phyloP scores from a whole-genome alignment of 352 stramenopile species.

The Thraustotheca clavata region DNA sequence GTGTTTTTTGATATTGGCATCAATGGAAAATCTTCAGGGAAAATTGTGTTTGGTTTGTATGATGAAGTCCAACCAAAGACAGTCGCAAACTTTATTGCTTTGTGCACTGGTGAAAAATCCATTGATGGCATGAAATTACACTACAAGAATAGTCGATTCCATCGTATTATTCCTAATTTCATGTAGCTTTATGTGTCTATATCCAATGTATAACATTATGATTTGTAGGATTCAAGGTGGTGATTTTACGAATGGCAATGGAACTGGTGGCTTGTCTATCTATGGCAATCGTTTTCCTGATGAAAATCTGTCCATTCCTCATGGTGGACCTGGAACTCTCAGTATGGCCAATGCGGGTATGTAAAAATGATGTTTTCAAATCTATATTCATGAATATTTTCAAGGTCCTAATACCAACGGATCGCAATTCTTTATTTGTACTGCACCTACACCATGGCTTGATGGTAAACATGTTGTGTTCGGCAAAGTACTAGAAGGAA shows the following conservation, averaged over 20 bases:
- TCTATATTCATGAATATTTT: neutral
- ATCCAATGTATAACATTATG: slow-evolving; percentile 18
- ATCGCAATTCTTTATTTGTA: slow-evolving; percentile 96
- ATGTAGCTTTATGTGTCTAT: slow-evolving; percentile 39
- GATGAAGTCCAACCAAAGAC: slow-evolving; percentile 70
- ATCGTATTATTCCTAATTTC: slow-evolving; percentile 95
- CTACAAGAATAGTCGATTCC: slow-evolving; percentile 92
- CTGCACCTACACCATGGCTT: slow-evolving; percentile 91
- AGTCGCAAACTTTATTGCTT: slow-evolving; percentile 64
- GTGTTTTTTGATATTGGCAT: slow-evolving; percentile 97
- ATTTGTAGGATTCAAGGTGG: slow-evolving; percentile 82
- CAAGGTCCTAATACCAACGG: slow-evolving; percentile 84
- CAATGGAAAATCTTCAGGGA: slow-evolving; percentile 82
- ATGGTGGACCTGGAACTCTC: slow-evolving; percentile 61
- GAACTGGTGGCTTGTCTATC: slow-evolving; percentile 92
- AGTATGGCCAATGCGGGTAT: slow-evolving; percentile 83
- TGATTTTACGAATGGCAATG: slow-evolving; percentile 92
- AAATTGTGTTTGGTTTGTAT: slow-evolving; percentile 76
- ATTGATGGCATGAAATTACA: slow-evolving; percentile 62
- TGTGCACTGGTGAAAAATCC: slow-evolving; percentile 66
- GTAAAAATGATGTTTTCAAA: slow-evolving; percentile 26
- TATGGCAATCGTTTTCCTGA: slow-evolving; percentile 91
- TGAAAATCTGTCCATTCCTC: slow-evolving; percentile 76
- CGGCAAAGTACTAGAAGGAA: slow-evolving; percentile 83
- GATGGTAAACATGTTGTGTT: slow-evolving; percentile 97